phyloP scores from a whole-genome alignment of 1,139 yeast genomes.

The Geotrichum aggregatum region DNA sequence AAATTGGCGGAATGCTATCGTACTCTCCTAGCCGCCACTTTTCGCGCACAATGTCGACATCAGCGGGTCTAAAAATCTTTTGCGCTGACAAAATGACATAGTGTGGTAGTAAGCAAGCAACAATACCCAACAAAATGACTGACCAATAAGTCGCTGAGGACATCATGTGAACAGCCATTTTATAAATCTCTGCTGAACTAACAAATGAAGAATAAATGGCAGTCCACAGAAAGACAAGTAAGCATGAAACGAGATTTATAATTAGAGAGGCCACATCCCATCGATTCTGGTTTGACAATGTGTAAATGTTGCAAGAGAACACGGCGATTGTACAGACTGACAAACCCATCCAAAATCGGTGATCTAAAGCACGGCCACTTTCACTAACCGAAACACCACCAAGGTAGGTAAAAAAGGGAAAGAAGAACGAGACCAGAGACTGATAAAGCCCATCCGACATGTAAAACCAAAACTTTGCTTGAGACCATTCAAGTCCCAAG shows the following conservation, averaged over 20 bases:
- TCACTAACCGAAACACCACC: slow-evolving; percentile 53
- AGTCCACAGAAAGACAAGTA: slow-evolving; percentile 80
- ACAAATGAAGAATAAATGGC: slow-evolving; percentile 77
- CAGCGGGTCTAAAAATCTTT: slow-evolving; percentile 65
- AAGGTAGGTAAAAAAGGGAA: slow-evolving; percentile 69
- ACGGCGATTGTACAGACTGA: slow-evolving; percentile 77
- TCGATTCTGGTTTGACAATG: slow-evolving; percentile 74
- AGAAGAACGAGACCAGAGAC: slow-evolving; percentile 77
- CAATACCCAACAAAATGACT: slow-evolving; percentile 63
- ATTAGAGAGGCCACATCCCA: slow-evolving; percentile 89
- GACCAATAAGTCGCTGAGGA: slow-evolving; percentile 80
- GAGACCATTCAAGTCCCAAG: slow-evolving; percentile 74
- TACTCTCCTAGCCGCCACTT: slow-evolving; percentile 32
- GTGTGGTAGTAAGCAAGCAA: slow-evolving; percentile 73
- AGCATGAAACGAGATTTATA: slow-evolving; percentile 59
- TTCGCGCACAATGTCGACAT: slow-evolving; percentile 83
- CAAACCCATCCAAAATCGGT: slow-evolving; percentile 80
- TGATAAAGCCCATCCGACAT: slow-evolving; percentile 86
- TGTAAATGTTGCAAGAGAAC: slow-evolving; percentile 73
- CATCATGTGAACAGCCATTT: slow-evolving; percentile 69
- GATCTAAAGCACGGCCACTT: slow-evolving; percentile 69
- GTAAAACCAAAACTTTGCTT: slow-evolving; percentile 72
- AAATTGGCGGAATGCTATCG: slow-evolving; percentile 21
- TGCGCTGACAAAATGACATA: slow-evolving; percentile 60
- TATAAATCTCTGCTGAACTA: slow-evolving; percentile 66